Evolutionary conservation across 176 grass and related monocot species (phyloP), one percentile per base, ranked within the genome.

Genomic region (Bothriochloa decipiens): DNA sequence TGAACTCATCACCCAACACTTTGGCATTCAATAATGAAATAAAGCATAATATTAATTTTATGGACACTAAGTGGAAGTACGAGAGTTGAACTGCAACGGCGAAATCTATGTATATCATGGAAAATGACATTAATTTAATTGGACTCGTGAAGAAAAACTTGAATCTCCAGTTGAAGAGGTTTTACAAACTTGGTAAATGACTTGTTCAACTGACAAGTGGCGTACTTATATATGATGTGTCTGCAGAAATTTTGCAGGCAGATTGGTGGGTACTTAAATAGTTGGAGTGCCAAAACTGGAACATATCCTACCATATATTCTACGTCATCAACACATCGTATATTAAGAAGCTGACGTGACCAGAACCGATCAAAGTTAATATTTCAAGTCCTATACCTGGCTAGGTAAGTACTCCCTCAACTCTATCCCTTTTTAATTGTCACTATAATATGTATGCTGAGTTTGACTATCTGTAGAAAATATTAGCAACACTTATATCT

Each of bases 271-370:
- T n/a, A n/a, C n/a, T n/a, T n/a, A 71, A 0, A 58, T 58, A 55
- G 26, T 18, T 84, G 28, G 72, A 65, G 43, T 55, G 68, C 61
- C 68, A 82, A 72, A 82, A 57, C 62, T 68, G n/a, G 20, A 76
- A 39, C n/a, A 32, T 68, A 47, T 6, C n/a, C 14, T 46, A 42
- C 40, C 40, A 47, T 47, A 42, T 42, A 9, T 2, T 45, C 7
- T 45, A 23, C 77, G 69, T 86, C 70, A 36, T 60, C 16, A 18
- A 68, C 7, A 27, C 39, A 63, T 57, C 22, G 4, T 23, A 55
- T 2, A 65, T 16, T 53, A 57, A 0, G 15, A 81, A 41, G 42
- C 33, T 65, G 65, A 45, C 52, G 43, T 53, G 23, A 53, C 32
- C 33, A 17, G 41, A 23, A 27, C 53, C 18, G 26, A 25, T 13